Base-by-base conservation (phyloP, 768 basidiomycete species). In the Flagelloscypha sp. region DNA sequence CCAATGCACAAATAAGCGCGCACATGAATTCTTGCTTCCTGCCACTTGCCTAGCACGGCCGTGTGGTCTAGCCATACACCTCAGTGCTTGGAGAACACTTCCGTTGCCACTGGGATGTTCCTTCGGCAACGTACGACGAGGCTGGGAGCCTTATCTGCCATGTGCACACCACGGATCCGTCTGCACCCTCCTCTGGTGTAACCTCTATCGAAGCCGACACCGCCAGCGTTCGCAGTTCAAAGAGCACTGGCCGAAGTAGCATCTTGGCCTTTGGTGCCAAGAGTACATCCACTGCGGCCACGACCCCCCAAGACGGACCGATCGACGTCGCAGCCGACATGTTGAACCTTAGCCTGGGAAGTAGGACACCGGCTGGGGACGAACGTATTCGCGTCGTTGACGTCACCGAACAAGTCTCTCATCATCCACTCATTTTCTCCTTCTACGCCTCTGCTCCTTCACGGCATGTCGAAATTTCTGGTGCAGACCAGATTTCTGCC, bases 391-490 rank as follows among this genome's bases (percentile, higher is more conserved):
- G 88, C 22, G 75, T 93, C 28, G 72, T 76, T 5, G 93, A 75
- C 56, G 59, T 93, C 30, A 94, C 90, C 10, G 93, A 95, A 56
- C 93, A 95, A 58, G 79, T 97, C 30, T 95, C 87, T 2, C 95
- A 99, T 59, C 95, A 99, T 50, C 95, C 95, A 0, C 95, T 95
- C 3, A 76, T 97, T 19, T 94, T 88, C 1, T 79, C 84, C 1
- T 94, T 79, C 52, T 79, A 77, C 43, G 87, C 84, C 6, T 43
- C 62, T 4, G 93, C 87, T 55, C 88, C 92, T 0, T 62, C 74
- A 27, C 74, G 78, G 17, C 72, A 74, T 20, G 52, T 93, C 27
- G 79, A 84, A 43, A 66, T 85, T 53, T 60, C 59, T 12, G 94
- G 92, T 4, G 67, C 90, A 38, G 94, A 99, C 62, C 94, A 99